These are phyloP conservation scores for Flaveria sonorensis DNA, from an alignment of 129 eudicot genomes.

Conservation along the genomic window DNA sequence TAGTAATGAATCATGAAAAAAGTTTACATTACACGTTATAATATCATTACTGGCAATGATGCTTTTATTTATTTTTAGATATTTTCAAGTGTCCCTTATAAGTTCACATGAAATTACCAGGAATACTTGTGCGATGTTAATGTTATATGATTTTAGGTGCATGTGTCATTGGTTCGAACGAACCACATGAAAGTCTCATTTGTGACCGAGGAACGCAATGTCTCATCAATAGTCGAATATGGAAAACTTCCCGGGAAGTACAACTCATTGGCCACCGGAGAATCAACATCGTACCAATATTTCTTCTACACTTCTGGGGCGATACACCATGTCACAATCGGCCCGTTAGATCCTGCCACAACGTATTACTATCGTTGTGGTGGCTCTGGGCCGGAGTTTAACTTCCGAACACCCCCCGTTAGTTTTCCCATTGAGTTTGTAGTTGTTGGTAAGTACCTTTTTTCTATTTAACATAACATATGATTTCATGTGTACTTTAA, in stretches of 20 bases:
- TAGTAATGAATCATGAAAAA: no score
- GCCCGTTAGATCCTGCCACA: conserved; percentile 71
- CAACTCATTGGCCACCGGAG: conserved; percentile 58
- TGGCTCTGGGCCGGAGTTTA: conserved; percentile 65
- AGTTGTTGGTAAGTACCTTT: conserved; percentile 54
- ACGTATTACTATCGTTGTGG: conserved; percentile 77
- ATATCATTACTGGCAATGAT: no score
- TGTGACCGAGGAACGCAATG: conserved; percentile 47
- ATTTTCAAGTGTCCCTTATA: no score
- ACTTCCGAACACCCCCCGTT: conserved; percentile 68
- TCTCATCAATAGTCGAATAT: conserved; percentile 56
- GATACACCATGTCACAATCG: conserved; percentile 72
- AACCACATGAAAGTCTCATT: conserved; percentile 68
- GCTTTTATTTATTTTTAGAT: no score
- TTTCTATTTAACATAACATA: neutral
- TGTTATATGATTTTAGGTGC: conserved; percentile 47
- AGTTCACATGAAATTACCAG: no score
- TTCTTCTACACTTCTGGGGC: conserved; percentile 61
- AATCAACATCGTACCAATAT: conserved; percentile 53
- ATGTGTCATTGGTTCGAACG: conserved; percentile 67
- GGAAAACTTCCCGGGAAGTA: conserved; percentile 57
- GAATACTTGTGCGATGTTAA: neutral
- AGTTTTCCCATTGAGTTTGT: conserved; percentile 73
- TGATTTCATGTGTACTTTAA: no score
- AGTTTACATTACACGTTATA: no score